A percentile compares a stretch with the other conserved stretches of the same genome.
phyloP scores from a whole-genome alignment of 345 rosid species.

The Crucihimalaya himalaica region DNA sequence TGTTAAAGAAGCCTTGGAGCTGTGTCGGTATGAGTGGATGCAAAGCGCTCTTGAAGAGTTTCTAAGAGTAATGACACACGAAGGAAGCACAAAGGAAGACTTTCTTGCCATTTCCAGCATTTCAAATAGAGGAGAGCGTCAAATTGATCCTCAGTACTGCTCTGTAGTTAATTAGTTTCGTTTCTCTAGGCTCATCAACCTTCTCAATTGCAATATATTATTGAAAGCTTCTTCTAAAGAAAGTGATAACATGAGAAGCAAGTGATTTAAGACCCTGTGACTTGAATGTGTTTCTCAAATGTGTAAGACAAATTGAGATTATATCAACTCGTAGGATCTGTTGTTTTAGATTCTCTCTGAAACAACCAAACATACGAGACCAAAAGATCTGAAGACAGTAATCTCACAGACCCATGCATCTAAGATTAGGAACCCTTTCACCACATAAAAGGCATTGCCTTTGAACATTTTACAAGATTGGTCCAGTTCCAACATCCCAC shows the following conservation, averaged over 20 bases:
- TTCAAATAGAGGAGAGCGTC: slow-evolving; percentile 25
- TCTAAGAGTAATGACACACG: slow-evolving; percentile 37
- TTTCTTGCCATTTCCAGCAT: slow-evolving; percentile 20
- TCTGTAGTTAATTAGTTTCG: slow-evolving; percentile 29
- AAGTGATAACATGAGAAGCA: slow-evolving; percentile 32
- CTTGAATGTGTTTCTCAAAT: slow-evolving; percentile 6
- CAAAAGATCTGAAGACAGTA: not conserved
- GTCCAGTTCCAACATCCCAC: not conserved
- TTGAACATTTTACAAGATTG: slow-evolving; percentile 50
- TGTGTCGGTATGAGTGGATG: slow-evolving; percentile 90
- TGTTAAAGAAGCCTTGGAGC: slow-evolving; percentile 54
- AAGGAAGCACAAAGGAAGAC: slow-evolving; percentile 26
- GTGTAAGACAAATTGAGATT: not conserved
- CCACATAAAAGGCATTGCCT: slow-evolving; percentile 61
- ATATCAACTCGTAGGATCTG: slow-evolving; percentile 12
- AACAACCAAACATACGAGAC: slow-evolving; percentile 27
- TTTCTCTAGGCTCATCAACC: slow-evolving; percentile 6
- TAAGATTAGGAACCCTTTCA: slow-evolving; percentile 54
- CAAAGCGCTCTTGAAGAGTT: slow-evolving; percentile 56
- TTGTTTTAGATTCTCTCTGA: slow-evolving; percentile 6
- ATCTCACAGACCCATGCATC: slow-evolving; percentile 41
- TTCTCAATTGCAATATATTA: slow-evolving; percentile 8
- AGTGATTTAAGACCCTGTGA: slow-evolving; percentile 4
- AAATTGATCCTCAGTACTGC: slow-evolving; percentile 29
- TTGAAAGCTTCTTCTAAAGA: slow-evolving; percentile 29